phyloP scores from a whole-genome alignment of 208 protist species.

The Leishmania martiniquensis region DNA sequence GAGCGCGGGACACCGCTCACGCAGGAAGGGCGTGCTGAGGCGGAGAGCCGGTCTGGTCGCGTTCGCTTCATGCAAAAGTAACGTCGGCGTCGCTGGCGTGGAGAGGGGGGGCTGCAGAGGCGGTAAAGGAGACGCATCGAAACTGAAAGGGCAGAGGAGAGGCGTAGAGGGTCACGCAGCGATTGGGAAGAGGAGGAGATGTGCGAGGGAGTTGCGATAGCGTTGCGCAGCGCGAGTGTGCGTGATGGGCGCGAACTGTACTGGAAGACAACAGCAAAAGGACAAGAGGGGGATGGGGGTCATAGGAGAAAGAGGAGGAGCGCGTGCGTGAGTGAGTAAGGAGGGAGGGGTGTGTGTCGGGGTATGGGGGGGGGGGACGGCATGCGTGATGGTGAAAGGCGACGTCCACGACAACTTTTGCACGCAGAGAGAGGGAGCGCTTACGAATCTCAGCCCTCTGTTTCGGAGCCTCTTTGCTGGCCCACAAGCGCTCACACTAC shows the following conservation, averaged over 20 bases:
- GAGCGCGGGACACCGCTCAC: background rate
- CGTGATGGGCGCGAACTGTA: background rate
- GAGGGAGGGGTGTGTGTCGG: background rate
- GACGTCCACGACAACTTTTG: background rate
- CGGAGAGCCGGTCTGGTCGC: too few species aligned
- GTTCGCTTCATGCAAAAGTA: too few species aligned
- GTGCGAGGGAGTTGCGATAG: background rate
- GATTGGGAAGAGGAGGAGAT: background rate
- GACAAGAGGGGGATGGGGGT: constrained; percentile 13
- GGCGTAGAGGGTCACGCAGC: background rate
- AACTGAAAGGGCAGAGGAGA: background rate
- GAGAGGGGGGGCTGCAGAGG: too few species aligned
- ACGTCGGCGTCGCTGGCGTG: too few species aligned
- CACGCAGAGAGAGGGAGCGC: constrained; percentile 6
- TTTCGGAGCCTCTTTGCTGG: too few species aligned
- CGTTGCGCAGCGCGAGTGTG: background rate
- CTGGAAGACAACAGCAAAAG: background rate
- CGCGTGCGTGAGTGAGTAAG: too few species aligned
- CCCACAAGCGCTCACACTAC: too few species aligned
- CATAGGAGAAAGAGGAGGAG: constrained; percentile 13
- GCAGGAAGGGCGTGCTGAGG: background rate
- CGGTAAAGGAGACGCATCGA: background rate
- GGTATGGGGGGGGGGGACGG: background rate
- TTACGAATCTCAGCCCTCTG: too few species aligned
- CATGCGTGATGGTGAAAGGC: constrained; percentile 11